Evolutionary conservation across 495 filamentous ascomycete species (phyloP).

Genomic region (Penicillium riverlandense): DNA sequence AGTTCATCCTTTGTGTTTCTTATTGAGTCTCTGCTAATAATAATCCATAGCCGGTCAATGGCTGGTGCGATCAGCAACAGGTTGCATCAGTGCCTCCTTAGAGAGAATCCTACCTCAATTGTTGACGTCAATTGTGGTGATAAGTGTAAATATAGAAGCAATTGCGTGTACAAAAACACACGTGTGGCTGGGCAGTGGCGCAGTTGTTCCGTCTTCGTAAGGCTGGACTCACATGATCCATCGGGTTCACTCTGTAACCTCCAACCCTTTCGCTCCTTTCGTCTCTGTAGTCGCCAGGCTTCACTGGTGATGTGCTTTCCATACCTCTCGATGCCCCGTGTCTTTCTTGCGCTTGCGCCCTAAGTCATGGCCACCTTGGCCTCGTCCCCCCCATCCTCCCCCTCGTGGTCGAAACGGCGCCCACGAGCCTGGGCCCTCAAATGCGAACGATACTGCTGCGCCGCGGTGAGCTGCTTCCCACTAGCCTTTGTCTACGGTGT

Average conservation of each 20-base stretch:
- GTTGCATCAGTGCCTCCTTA: background rate
- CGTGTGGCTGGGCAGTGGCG: too few relatives aligned
- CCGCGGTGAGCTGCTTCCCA: conserved; percentile 74
- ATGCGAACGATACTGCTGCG: conserved; percentile 80
- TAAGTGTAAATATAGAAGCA: too few relatives aligned
- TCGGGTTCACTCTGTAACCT: too few relatives aligned
- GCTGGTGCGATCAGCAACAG: background rate
- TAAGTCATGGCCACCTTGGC: conserved; percentile 35
- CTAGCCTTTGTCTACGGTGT: conserved; percentile 82
- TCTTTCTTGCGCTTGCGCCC: conserved; percentile 3
- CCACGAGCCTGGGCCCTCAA: conserved; percentile 59
- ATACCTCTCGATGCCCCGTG: conserved; percentile 8
- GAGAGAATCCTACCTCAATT: too few relatives aligned
- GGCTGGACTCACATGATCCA: too few relatives aligned
- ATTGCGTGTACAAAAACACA: too few relatives aligned
- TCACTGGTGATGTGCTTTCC: background rate
- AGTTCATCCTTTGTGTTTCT: conserved; percentile 30
- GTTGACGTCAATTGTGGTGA: too few relatives aligned
- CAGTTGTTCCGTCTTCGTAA: too few relatives aligned
- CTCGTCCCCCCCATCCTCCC: conserved; percentile 36
- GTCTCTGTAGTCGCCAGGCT: too few relatives aligned
- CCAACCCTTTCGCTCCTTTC: too few relatives aligned
- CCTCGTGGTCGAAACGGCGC: conserved; percentile 43
- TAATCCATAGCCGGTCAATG: background rate
- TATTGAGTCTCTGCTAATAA: conserved; percentile 15